Conservation (phyloP, 1,284 basidiomycete species). For the Nidula niveotomentosa region DNA sequence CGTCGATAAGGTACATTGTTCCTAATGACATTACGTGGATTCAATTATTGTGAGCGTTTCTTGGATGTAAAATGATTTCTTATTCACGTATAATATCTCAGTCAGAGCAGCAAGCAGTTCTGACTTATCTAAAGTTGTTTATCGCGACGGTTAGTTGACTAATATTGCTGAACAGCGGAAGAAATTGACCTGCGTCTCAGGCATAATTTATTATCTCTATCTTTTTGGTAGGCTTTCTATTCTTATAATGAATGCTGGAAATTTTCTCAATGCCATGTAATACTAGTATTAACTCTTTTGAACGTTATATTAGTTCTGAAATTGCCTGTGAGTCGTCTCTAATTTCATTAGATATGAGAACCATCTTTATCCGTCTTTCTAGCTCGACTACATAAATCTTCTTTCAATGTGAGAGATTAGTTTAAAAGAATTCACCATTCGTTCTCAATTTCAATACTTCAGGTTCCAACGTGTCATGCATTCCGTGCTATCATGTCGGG, state of each 20-base stretch:
- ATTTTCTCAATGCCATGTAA: background rate
- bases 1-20: background rate
- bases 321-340: background rate
- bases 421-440: background rate
- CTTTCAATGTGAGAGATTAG: background rate
- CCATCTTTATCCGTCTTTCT: background rate
- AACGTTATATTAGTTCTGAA: background rate
- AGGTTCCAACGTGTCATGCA: background rate
- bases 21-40: background rate
- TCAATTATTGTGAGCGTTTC: background rate
- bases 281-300: background rate
- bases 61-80: background rate
- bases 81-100: background rate
- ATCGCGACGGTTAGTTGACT: background rate
- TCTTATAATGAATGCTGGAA: background rate
- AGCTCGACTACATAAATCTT: background rate
- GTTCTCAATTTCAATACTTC: background rate
- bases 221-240: background rate
- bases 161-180: background rate
- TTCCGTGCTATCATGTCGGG: background rate
- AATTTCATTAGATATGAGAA: background rate
- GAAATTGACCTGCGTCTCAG: background rate
- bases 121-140: background rate
- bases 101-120: background rate
- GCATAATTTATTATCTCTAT: background rate